phyloP scores from a whole-genome alignment of 495 filamentous ascomycete genomes.

The Trichoderma gamsii region DNA sequence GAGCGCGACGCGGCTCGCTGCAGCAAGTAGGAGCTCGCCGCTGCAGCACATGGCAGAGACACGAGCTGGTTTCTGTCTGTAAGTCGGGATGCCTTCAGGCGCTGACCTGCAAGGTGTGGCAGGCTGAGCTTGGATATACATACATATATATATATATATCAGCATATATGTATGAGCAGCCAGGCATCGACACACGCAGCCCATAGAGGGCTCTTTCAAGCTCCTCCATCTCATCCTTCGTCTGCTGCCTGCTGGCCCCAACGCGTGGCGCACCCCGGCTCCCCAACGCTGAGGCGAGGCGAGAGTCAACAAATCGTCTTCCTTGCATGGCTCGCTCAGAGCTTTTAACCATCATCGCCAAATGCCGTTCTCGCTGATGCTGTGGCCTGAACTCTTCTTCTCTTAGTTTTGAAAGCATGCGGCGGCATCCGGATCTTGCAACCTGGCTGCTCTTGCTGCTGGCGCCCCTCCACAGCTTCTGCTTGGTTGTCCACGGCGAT shows the following conservation, averaged over 20 bases:
- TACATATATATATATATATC: no score
- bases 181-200: no score
- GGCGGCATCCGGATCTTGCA: not conserved
- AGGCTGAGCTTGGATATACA: no score
- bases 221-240: not conserved
- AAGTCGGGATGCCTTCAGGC: no score
- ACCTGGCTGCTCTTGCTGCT: not conserved
- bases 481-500: not conserved
- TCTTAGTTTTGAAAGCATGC: not conserved
- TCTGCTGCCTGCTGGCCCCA: not conserved
- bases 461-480: not conserved
- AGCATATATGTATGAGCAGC: no score
- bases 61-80: not conserved
- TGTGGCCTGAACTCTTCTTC: not conserved
- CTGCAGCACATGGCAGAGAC: not conserved
- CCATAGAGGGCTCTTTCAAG: no score
- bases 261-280: not conserved
- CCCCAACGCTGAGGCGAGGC: not conserved
- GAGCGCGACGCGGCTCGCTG: not conserved
- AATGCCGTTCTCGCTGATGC: not conserved
- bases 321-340: not conserved
- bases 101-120: no score
- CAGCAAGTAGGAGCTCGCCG: constrained; percentile 10
- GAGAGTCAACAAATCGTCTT: not conserved
- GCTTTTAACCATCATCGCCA: not conserved